These are phyloP conservation scores for Heterobasidion parviporum DNA, from an alignment of 1,284 basidiomycete species.

Conservation along the genomic window DNA sequence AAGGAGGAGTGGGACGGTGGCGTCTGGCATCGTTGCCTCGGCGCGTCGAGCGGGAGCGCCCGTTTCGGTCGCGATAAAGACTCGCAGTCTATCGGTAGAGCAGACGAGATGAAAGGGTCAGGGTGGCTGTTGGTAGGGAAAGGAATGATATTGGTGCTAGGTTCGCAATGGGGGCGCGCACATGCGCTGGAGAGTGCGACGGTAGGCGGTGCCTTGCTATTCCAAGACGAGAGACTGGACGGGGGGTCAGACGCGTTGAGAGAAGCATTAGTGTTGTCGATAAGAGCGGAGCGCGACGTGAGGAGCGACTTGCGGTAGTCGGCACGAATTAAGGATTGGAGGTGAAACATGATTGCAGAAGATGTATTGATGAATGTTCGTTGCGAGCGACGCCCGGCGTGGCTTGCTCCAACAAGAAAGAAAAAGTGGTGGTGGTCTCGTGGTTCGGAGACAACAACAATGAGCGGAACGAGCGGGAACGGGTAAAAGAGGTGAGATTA, in stretches of 20 bases:
- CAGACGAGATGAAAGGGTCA: not conserved
- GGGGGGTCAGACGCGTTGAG: not conserved
- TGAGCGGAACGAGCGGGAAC: too few relatives aligned
- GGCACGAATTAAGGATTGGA: constrained; percentile 1
- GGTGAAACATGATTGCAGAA: not conserved
- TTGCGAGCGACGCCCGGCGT: not conserved
- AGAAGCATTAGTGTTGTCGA: not conserved
- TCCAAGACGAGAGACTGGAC: not conserved
- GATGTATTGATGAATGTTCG: not conserved
- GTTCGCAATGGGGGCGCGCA: not conserved
- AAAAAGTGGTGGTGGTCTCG: not conserved
- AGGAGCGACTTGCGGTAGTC: constrained; percentile 1
- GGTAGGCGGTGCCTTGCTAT: not conserved
- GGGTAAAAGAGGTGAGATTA: too few relatives aligned
- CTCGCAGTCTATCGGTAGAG: not conserved
- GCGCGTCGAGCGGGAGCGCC: not conserved
- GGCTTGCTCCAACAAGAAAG: not conserved
- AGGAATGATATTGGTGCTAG: not conserved
- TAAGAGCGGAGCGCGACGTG: not conserved
- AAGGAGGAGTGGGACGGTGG: not conserved
- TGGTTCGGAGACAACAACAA: too few relatives aligned
- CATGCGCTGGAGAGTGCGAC: constrained; percentile 1
- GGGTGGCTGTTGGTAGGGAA: not conserved
- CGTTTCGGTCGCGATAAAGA: not conserved
- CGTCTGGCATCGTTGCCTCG: not conserved